A percentile compares a stretch with the other conserved stretches of the same genome.
Conservation (phyloP, 2,329 filamentous ascomycete genomes). For the Penicillium expansum region DNA sequence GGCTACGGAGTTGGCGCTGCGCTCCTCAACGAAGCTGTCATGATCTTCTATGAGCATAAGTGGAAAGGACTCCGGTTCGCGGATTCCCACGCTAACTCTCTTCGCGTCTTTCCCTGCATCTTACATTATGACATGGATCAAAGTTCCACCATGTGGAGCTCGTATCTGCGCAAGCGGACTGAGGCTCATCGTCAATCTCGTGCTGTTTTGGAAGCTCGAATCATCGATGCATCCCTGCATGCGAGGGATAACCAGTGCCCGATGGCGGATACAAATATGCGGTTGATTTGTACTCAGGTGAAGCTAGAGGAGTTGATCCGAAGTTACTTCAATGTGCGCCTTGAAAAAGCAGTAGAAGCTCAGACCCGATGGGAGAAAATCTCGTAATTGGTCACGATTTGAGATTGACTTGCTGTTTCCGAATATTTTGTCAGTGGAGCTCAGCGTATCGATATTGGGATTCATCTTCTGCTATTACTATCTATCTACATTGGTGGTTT, state of each 20-base stretch:
- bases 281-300: neutral
- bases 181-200: neutral
- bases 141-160: neutral
- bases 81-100: slow-evolving; percentile 71
- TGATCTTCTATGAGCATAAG: slow-evolving; percentile 64
- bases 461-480: neutral
- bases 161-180: neutral
- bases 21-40: slow-evolving; percentile 70
- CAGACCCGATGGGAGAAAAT: neutral
- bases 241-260: neutral
- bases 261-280: neutral
- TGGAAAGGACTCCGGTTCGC: slow-evolving; percentile 71
- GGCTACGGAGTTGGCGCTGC: slow-evolving; percentile 69
- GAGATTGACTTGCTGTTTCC: neutral
- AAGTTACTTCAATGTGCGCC: neutral
- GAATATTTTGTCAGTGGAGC: neutral
- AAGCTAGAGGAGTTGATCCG: neutral
- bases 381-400: neutral
- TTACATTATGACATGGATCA: neutral
- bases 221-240: neutral
- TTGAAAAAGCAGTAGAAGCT: neutral
- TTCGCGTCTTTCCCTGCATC: slow-evolving; percentile 56
- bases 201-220: neutral
- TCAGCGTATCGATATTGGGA: neutral
- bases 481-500: neutral